Conservation (phyloP, 1,284 basidiomycete genomes). For the Heterobasidion occidentale region DNA sequence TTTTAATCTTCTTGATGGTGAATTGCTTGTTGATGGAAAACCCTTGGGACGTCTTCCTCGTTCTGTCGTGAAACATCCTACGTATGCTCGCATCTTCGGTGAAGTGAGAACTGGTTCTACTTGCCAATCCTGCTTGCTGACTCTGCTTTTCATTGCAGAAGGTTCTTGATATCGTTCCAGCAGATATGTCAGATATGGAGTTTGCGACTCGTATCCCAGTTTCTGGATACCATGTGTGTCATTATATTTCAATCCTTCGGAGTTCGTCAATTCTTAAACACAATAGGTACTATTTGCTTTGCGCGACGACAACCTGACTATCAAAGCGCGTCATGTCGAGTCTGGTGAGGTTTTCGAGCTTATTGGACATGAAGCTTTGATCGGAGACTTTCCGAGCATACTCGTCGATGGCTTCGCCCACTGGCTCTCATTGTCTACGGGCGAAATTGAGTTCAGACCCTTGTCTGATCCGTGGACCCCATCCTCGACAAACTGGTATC, state of each 20-base stretch:
- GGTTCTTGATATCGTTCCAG: conserved; percentile 8
- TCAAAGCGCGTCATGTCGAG: neutral
- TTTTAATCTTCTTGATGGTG: conserved; percentile 32
- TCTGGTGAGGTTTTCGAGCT: conserved; percentile 20
- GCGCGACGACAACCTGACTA: neutral
- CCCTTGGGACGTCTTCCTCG: conserved; percentile 29
- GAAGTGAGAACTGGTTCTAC: conserved; percentile 17
- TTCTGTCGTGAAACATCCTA: conserved; percentile 22
- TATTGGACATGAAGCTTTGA: conserved; percentile 25
- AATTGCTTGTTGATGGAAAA: conserved; percentile 33
- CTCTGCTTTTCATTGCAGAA: conserved; percentile 1
- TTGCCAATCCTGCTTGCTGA: conserved; percentile 6
- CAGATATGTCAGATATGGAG: conserved; percentile 8
- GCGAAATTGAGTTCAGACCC: conserved; percentile 30
- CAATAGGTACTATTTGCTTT: neutral
- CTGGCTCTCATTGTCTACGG: conserved; percentile 28
- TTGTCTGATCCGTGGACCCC: conserved; percentile 15
- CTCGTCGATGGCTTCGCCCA: conserved; percentile 27
- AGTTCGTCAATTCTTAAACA: neutral
- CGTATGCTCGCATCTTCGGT: conserved; percentile 25
- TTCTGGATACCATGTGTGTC: conserved; percentile 4
- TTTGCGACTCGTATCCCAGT: conserved; percentile 6
- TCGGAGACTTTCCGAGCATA: conserved; percentile 26
- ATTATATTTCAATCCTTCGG: neutral
- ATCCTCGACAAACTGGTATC: conserved; percentile 16